Base-by-base conservation (phyloP, 73 alveolate genomes). In the Paramecium sonneborni region DNA sequence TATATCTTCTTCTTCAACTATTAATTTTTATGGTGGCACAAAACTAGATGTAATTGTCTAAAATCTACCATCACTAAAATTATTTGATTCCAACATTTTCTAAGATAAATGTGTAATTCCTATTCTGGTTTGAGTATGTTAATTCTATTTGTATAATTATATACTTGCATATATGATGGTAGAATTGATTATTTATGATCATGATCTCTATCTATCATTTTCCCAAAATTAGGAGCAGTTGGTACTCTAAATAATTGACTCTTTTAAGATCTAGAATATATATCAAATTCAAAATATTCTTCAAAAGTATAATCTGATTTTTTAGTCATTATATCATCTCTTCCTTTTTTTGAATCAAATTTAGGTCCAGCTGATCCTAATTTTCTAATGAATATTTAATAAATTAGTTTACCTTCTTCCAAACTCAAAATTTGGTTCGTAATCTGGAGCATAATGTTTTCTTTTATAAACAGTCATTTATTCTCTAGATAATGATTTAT, bases 381-480 rank as follows among this genome's bases (percentile, higher is more conserved):
- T 56, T 62, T 26, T 62, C 84, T 62, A 26, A 15, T 18, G 2
- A 62, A 62, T n/a, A n/a, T 62, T 62, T 10, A 1, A 0, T 11
- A 23, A 9, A 26, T 1, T 62, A 23, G 1, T 10, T 24, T 56
- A 48, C 62, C 44, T 86, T 41, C 76, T 86, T 38, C 93, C 93
- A 86, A 86, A 86, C 15, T 86, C 94, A 18, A 26, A 88, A 34
- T 88, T 88, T 3, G 94, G 94, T n/a, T 88, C 62, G 26, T 88
- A 88, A 88, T 88, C 94, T 23, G 94, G 94, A 21, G 94, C 94
- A 70, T 69, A 88, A 44, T 70, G 82, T 46, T 88, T 88, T 15
- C 74, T 70, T 46, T 88, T 82, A 62, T 88, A 88, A 12, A 88
- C 74, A 14, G 56, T 88, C 79, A 69, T 67, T 5, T 88, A 84